Base-by-base conservation (phyloP, 1,284 basidiomycete genomes). In the Uromyces viciae-fabae region DNA sequence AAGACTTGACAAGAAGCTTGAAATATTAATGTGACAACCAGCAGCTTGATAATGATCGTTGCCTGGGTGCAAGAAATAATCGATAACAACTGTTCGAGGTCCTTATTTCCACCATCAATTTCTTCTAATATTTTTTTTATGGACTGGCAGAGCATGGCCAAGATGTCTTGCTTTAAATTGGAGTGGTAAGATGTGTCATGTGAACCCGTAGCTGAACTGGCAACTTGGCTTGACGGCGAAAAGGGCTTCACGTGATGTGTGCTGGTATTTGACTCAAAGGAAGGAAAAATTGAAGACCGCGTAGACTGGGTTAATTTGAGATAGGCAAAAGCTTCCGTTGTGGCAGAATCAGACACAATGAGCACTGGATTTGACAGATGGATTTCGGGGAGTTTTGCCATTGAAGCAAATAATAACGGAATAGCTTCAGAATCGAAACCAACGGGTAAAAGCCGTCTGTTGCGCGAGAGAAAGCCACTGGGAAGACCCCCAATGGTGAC, bases 391-490 rank as follows among this genome's bases (percentile, higher is more conserved):
- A 75, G 28, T 64, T 75, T 75, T 31, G 58, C 28, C 31, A 75
- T 75, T 36, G 74, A 62, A 33, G 31, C n/a, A 38, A 75, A 28
- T 36, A 75, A 62, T 62, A 36, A 25, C 19, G 25, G 42, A 19
- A 64, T 28, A 31, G 56, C 56, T 62, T 60, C 69, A 62, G 78
- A n/a, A 31, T 80, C 68, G 31, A 80, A 80, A 42, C 66, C 69
- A 25, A 19, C 54, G 22, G 56, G 43, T 38, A 46, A 25, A 38
- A 49, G 28, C 38, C 68, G 54, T 54, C 69, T 80, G 46, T 28
- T 62, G 58, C 78, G 68, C 46, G 56, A 58, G 31, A 19, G 15
- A 38, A 9, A 19, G 19, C 69, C 60, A 31, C 68, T 54, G 22
- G 46, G 38, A 17, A 42, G 28, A 64, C 58, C 73, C 17, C 56